Conservation (phyloP, 2,329 filamentous ascomycete species). For the Pezicula neosporulosa region DNA sequence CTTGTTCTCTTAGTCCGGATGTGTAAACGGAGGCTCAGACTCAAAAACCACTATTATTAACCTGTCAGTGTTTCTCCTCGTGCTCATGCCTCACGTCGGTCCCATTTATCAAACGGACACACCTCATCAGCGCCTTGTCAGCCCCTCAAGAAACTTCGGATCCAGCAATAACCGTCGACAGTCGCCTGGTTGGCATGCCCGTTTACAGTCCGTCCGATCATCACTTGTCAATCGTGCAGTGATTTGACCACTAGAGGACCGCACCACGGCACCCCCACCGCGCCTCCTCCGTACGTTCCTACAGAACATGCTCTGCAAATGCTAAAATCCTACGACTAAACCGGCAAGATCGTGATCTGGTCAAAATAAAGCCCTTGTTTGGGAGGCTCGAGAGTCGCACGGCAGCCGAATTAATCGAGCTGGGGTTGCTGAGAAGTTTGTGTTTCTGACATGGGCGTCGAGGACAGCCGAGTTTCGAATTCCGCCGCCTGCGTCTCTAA, state of each 20-base stretch:
- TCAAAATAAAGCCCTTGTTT: slow-evolving; percentile 11
- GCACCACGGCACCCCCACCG: too few species aligned
- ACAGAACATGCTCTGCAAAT: too few species aligned
- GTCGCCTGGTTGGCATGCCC: neutral
- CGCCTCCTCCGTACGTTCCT: too few species aligned
- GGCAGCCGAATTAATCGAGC: slow-evolving; percentile 4
- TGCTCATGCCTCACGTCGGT: slow-evolving; percentile 7
- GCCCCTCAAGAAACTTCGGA: neutral
- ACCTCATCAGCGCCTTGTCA: neutral
- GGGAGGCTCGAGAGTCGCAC: slow-evolving; percentile 13
- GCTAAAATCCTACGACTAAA: neutral
- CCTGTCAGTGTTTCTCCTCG: slow-evolving; percentile 8
- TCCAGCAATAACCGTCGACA: slow-evolving; percentile 1
- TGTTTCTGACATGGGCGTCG: slow-evolving; percentile 4
- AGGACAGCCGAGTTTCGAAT: slow-evolving; percentile 4
- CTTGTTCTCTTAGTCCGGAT: neutral
- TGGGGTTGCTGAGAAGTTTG: slow-evolving; percentile 1
- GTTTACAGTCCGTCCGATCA: slow-evolving; percentile 14
- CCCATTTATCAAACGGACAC: slow-evolving; percentile 12
- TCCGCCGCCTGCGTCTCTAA: neutral
- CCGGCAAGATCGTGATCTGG: slow-evolving; percentile 3
- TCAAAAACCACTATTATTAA: neutral
- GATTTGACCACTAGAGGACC: neutral
- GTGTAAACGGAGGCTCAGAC: neutral
- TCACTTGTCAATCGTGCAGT: neutral